A percentile compares a stretch with the other conserved stretches of the same genome.
phyloP scores from a whole-genome alignment of 1,139 yeast genomes.

The Protomyces lactucae-debilis region DNA sequence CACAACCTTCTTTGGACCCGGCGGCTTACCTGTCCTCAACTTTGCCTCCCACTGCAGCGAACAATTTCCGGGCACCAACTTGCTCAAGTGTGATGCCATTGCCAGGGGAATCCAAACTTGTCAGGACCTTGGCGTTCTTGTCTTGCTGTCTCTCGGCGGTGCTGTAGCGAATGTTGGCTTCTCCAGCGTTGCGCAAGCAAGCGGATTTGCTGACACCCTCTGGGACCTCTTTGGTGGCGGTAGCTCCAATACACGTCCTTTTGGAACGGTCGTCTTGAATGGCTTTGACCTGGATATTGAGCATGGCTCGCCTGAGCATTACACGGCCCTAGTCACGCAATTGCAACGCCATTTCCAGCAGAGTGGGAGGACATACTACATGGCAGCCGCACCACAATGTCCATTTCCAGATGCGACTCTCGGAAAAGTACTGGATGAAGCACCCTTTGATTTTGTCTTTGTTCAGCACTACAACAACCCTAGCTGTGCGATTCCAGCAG shows the following conservation, averaged over 20 bases:
- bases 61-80: constrained; percentile 35
- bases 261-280: constrained; percentile 61
- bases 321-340: constrained; percentile 48
- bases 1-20: constrained; percentile 52
- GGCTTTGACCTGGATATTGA: constrained; percentile 74
- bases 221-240: constrained; percentile 91
- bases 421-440: constrained; percentile 58
- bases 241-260: constrained; percentile 55
- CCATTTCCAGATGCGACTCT: constrained; percentile 81
- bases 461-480: constrained; percentile 38
- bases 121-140: constrained; percentile 69
- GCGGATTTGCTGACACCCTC: constrained; percentile 62
- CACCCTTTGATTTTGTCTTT: constrained; percentile 75
- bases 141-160: constrained; percentile 82
- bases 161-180: constrained; percentile 77
- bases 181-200: constrained; percentile 55
- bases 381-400: constrained; percentile 95
- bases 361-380: constrained; percentile 54
- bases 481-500: constrained; percentile 12
- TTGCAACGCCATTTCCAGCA: constrained; percentile 54
- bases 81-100: constrained; percentile 40
- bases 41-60: constrained; percentile 55
- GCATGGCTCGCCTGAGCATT: constrained; percentile 49
- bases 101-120: constrained; percentile 68
- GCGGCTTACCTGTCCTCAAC: constrained; percentile 49